These are phyloP conservation scores for Spergularia azorica DNA, from an alignment of 179 eudicot species.

Conservation along the genomic window DNA sequence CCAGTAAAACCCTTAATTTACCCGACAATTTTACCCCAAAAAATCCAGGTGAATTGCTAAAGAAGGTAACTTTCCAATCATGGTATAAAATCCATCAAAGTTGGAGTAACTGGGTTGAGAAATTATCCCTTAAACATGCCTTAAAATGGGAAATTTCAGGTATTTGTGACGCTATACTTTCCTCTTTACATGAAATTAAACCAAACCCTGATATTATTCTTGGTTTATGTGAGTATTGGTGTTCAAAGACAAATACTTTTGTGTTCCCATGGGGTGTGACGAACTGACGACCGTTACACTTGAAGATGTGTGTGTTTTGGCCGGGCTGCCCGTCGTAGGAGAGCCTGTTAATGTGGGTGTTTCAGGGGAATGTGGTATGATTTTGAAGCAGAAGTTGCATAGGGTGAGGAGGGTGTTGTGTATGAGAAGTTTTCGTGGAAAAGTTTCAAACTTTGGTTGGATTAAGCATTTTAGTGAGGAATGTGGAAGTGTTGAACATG, in stretches of 20 bases:
- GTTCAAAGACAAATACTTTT: constrained; percentile 33
- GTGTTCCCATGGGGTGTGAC: constrained; percentile 31
- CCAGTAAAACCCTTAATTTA: constrained; percentile 18
- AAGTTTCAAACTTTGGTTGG: constrained; percentile 18
- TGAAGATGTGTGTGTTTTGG: constrained; percentile 26
- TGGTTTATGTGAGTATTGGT: constrained; percentile 29
- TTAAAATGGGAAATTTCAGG: constrained; percentile 27
- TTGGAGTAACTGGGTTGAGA: constrained; percentile 31
- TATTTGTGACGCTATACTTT: constrained; percentile 31
- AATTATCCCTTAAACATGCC: constrained; percentile 20
- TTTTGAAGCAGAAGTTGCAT: constrained; percentile 7
- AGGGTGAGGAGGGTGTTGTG: neutral
- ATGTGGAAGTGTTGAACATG: constrained; percentile 18
- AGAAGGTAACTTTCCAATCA: constrained; percentile 28
- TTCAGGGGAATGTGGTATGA: neutral
- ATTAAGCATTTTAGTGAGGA: constrained; percentile 20
- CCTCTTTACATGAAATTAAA: constrained; percentile 24
- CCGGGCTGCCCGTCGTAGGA: constrained; percentile 30
- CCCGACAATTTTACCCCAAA: constrained; percentile 2
- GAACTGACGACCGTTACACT: constrained; percentile 22
- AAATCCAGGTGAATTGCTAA: constrained; percentile 11
- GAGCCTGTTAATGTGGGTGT: neutral
- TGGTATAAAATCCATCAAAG: constrained; percentile 25
- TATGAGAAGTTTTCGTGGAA: neutral
- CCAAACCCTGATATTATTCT: constrained; percentile 26